Conservation (phyloP, 768 basidiomycete species). For the Wakefieldia striispora region DNA sequence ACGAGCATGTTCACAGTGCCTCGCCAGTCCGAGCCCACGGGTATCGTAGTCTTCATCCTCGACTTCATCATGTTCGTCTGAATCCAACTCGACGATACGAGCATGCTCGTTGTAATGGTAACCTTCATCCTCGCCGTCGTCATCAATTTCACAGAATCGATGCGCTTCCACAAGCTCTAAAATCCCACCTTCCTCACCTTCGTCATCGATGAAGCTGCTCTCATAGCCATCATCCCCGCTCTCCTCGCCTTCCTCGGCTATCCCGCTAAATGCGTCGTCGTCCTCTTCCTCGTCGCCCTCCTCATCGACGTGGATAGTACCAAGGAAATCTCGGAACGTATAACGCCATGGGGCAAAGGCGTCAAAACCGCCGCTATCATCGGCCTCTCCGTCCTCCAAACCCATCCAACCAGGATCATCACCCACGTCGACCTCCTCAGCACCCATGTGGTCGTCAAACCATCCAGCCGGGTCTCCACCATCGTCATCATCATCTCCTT, state of each 20-base stretch:
- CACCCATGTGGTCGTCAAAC: conserved; percentile 39
- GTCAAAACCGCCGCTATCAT: conserved; percentile 30
- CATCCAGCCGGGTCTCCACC: conserved; percentile 32
- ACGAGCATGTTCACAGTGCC: neutral
- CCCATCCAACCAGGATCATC: conserved; percentile 35
- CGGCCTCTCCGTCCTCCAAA: conserved; percentile 32
- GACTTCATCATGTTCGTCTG: conserved; percentile 14
- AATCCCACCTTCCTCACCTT: conserved; percentile 18
- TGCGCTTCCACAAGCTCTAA: neutral
- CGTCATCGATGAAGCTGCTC: conserved; percentile 58
- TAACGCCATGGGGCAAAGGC: conserved; percentile 20
- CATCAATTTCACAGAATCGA: conserved; percentile 27
- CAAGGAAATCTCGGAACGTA: conserved; percentile 17
- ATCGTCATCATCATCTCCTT: conserved; percentile 25
- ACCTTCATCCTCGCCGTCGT: conserved; percentile 13
- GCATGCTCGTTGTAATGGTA: neutral
- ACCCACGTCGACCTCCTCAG: conserved; percentile 28
- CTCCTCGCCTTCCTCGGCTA: conserved; percentile 17
- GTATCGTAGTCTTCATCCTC: neutral
- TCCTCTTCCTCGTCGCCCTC: conserved; percentile 23
- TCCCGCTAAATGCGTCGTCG: conserved; percentile 1
- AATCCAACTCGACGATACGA: conserved; percentile 1
- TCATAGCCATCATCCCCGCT: conserved; percentile 44
- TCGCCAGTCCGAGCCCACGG: neutral
- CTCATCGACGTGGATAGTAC: conserved; percentile 20